phyloP scores from a whole-genome alignment of 2,329 filamentous ascomycete genomes.

The Geosmithia putterillii region DNA sequence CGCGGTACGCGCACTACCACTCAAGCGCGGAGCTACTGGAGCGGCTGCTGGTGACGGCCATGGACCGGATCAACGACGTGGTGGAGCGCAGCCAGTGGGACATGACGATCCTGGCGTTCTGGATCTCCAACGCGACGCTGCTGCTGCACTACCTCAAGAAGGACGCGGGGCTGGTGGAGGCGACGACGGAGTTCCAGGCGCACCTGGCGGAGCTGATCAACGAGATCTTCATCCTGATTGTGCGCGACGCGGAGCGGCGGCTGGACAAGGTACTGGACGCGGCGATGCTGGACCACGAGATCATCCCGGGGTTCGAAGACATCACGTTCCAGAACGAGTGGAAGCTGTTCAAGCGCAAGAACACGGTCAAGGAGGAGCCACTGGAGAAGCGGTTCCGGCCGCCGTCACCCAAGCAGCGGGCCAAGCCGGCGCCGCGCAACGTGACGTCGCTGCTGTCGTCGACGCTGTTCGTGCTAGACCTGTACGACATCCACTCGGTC shows the following conservation, averaged over 20 bases:
- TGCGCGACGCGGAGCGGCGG: conserved; percentile 85
- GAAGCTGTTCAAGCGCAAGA: conserved; percentile 91
- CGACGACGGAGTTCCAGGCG: conserved; percentile 80
- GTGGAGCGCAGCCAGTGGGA: conserved; percentile 97
- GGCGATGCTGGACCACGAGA: conserved; percentile 95
- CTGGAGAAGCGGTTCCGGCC: conserved; percentile 83
- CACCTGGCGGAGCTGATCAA: conserved; percentile 92
- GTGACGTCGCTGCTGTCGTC: conserved; percentile 92
- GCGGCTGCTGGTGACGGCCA: conserved; percentile 70
- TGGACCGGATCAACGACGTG: conserved; percentile 93
- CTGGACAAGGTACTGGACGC: conserved; percentile 91
- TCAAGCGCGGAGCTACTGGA: conserved; percentile 74
- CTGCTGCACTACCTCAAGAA: conserved; percentile 97
- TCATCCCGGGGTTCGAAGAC: conserved; percentile 93
- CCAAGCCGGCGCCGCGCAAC: conserved; percentile 85
- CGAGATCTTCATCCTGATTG: conserved; percentile 96
- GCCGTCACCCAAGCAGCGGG: conserved; percentile 83
- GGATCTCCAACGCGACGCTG: conserved; percentile 94
- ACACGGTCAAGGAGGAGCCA: conserved; percentile 81
- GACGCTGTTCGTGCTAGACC: conserved; percentile 88
- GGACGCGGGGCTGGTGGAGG: conserved; percentile 66
- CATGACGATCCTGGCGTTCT: conserved; percentile 98
- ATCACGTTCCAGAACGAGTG: conserved; percentile 97
- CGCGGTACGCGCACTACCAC: conserved; percentile 93
- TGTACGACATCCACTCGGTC: conserved; percentile 98